Conservation (phyloP, 108 stramenopile genomes). For the Fragilariopsis cylindrus region DNA sequence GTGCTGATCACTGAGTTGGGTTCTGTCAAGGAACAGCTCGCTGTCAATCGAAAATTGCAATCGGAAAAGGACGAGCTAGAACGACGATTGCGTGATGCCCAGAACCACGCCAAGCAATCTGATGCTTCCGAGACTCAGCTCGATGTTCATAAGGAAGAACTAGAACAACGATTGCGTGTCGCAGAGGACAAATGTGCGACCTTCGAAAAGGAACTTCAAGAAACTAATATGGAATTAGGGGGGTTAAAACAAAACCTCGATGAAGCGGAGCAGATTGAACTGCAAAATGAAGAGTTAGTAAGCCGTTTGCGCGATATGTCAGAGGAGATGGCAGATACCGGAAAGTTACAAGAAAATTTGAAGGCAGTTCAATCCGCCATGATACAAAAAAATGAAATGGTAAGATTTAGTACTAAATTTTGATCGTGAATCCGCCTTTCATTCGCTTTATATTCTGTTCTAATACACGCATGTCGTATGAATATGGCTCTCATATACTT, state of each 20-base stretch:
- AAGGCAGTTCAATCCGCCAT: not conserved
- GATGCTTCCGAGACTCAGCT: too few relatives aligned
- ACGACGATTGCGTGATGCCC: not conserved
- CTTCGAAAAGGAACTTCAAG: not conserved
- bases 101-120: too few relatives aligned
- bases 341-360: not conserved
- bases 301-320: too few relatives aligned
- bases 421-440: not conserved
- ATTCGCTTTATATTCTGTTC: not conserved
- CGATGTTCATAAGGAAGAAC: not conserved
- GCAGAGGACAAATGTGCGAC: not conserved
- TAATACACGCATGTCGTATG: not conserved
- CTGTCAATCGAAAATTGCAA: not conserved
- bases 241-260: slow-evolving; percentile 8
- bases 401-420: not conserved
- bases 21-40: not conserved
- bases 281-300: not conserved
- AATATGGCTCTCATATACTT: not conserved
- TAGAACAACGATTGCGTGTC: not conserved
- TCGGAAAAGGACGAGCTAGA: not conserved
- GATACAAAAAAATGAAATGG: not conserved
- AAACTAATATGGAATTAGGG: slow-evolving; percentile 8
- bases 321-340: too few relatives aligned
- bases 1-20: not conserved
- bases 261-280: slow-evolving; percentile 12